These are phyloP conservation scores for Lagerstroemia speciosa DNA, from an alignment of 345 rosid genomes.

Conservation along the genomic window DNA sequence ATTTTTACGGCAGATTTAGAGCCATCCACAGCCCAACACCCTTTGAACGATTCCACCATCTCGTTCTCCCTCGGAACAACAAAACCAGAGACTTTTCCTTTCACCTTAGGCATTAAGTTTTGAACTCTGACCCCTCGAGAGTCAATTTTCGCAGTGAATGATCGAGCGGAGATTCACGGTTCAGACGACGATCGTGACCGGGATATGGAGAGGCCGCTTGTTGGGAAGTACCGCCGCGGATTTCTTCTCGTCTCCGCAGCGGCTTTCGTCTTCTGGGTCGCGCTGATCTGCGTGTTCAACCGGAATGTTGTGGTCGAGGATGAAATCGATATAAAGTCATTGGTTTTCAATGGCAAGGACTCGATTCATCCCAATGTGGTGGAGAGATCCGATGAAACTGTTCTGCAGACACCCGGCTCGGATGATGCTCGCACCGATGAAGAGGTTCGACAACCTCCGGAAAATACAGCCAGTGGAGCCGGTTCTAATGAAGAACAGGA, in stretches of 20 bases:
- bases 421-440: no score
- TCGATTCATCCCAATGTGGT: no score
- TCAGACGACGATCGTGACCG: no score
- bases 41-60: neutral
- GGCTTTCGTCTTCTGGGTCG: constrained; percentile 1
- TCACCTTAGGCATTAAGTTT: neutral
- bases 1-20: neutral
- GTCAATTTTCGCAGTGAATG: neutral
- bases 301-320: neutral
- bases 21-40: neutral
- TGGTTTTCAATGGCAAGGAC: no score
- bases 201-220: neutral
- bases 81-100: neutral
- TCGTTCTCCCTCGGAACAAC: neutral
- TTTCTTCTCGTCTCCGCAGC: neutral
- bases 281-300: constrained; percentile 1
- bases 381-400: no score
- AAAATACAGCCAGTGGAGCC: no score
- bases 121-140: no score
- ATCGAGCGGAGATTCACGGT: neutral
- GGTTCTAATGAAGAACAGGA: no score
- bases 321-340: neutral
- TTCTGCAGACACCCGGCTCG: no score
- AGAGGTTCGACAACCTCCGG: no score
- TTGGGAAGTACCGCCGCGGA: neutral